A percentile compares a stretch with the other conserved stretches of the same genome.
phyloP scores from a whole-genome alignment of 306 rosid species.

The Cicer yamashitae region DNA sequence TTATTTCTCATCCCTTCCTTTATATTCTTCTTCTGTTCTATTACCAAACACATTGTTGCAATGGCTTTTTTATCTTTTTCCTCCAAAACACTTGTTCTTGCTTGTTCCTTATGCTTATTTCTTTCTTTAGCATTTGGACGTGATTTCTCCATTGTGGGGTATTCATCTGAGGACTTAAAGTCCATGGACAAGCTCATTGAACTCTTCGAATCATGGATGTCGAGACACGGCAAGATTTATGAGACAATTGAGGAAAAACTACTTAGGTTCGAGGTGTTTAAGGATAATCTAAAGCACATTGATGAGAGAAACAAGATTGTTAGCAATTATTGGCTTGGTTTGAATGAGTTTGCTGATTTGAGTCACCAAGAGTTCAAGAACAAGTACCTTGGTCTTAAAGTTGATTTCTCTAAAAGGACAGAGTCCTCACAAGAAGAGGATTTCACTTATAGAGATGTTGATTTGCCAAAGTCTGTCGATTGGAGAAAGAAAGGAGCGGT shows the following conservation, averaged over 20 bases:
- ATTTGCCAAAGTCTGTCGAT: constrained; percentile 71
- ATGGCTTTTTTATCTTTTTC: constrained; percentile 52
- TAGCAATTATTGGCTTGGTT: constrained; percentile 71
- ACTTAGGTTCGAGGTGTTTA: constrained; percentile 67
- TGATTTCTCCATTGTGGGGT: constrained; percentile 72
- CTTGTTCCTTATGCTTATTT: constrained; percentile 45
- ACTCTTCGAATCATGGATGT: constrained; percentile 68
- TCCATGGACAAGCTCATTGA: constrained; percentile 68
- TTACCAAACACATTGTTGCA: not conserved
- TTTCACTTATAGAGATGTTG: constrained; percentile 53
- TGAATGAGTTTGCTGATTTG: constrained; percentile 76
- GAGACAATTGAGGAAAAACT: constrained; percentile 67
- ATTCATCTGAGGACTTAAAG: constrained; percentile 61
- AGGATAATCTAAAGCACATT: constrained; percentile 69
- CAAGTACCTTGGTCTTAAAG: constrained; percentile 56
- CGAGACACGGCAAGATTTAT: constrained; percentile 64
- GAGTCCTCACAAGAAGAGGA: constrained; percentile 50
- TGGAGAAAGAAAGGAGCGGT: constrained; percentile 90
- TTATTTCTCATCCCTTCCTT: constrained; percentile 42
- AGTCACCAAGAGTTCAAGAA: constrained; percentile 64
- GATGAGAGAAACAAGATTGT: constrained; percentile 60
- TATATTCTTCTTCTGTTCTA: constrained; percentile 5
- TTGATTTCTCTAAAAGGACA: constrained; percentile 41
- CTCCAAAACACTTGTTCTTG: constrained; percentile 47
- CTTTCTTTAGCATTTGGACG: constrained; percentile 40